These are phyloP conservation scores for Pestalotiopsis sp. DNA, from an alignment of 2,329 filamentous ascomycete genomes.

Conservation along the genomic window DNA sequence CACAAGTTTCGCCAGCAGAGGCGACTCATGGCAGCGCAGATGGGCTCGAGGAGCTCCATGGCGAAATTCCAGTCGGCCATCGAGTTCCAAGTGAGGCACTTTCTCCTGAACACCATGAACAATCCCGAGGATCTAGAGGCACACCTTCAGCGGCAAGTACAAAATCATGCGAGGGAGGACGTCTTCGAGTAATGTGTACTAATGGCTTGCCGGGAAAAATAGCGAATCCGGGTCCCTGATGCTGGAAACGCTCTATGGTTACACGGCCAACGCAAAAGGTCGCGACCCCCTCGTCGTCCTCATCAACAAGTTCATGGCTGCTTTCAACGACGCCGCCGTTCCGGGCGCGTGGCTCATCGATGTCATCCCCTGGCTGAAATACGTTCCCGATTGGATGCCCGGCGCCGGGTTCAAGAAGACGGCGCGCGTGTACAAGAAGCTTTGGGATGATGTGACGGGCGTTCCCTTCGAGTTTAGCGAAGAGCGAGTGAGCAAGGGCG, in stretches of 20 bases:
- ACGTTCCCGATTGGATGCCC: slow-evolving; percentile 31
- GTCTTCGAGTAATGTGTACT: not conserved
- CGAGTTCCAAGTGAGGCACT: slow-evolving; percentile 45
- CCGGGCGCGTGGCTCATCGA: slow-evolving; percentile 31
- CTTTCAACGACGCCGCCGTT: slow-evolving; percentile 19
- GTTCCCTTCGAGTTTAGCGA: slow-evolving; percentile 25
- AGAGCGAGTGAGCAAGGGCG: slow-evolving; percentile 18
- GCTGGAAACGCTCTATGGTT: slow-evolving; percentile 31
- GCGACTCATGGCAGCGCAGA: slow-evolving; percentile 44
- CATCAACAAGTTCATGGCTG: slow-evolving; percentile 19
- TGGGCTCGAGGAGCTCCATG: slow-evolving; percentile 44
- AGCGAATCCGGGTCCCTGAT: slow-evolving; percentile 33
- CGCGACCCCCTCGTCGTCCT: slow-evolving; percentile 26
- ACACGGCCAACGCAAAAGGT: slow-evolving; percentile 23
- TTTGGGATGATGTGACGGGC: slow-evolving; percentile 15
- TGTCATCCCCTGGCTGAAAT: slow-evolving; percentile 24
- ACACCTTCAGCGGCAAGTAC: slow-evolving; percentile 44
- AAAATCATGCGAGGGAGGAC: not conserved
- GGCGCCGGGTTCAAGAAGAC: slow-evolving; percentile 27
- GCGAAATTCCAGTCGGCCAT: slow-evolving; percentile 43
- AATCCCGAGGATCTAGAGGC: slow-evolving; percentile 37
- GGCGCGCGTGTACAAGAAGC: slow-evolving; percentile 16
- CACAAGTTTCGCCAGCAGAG: slow-evolving; percentile 42
- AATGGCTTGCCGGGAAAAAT: slow-evolving; percentile 21
- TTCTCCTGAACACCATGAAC: slow-evolving; percentile 43